Evolutionary conservation across 352 stramenopile species (phyloP).

Genomic region (Blastocystis sp.): DNA sequence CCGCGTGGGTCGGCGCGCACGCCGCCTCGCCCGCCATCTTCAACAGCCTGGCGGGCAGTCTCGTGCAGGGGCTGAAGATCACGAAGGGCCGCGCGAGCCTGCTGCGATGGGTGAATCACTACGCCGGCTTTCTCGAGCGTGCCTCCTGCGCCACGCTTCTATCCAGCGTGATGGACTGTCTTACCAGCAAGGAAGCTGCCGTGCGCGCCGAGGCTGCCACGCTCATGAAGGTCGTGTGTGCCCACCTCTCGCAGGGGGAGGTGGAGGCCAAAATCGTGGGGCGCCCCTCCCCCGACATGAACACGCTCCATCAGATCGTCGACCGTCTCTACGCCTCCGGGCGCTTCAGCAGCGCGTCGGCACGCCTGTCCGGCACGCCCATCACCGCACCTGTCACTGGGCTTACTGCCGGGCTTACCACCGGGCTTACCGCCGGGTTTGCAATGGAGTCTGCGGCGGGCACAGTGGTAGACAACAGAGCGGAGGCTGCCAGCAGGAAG

Average conservation of each 20-base stretch:
- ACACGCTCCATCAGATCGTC: not conserved
- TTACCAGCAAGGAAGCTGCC: slow-evolving; percentile 6
- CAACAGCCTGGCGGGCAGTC: not conserved
- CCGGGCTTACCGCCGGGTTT: no score
- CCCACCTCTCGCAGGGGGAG: not conserved
- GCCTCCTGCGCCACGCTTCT: not conserved
- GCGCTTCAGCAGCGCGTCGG: not conserved
- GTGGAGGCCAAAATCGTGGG: slow-evolving; percentile 9
- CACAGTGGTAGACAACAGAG: not conserved
- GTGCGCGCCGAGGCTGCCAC: not conserved
- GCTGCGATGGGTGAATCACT: slow-evolving; percentile 24
- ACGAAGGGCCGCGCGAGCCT: slow-evolving; percentile 31
- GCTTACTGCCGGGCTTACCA: no score
- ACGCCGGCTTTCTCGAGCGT: not conserved
- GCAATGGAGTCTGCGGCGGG: not conserved
- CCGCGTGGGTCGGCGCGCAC: slow-evolving; percentile 13
- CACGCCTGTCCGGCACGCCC: not conserved
- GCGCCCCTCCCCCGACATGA: slow-evolving; percentile 35
- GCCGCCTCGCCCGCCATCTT: not conserved
- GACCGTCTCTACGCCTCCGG: not conserved
- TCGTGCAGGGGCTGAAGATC: slow-evolving; percentile 13
- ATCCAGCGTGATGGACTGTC: slow-evolving; percentile 30
- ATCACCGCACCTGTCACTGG: not conserved
- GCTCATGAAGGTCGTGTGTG: not conserved
- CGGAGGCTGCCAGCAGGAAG: not conserved